These are phyloP conservation scores for Camellia granthamiana DNA, from an alignment of 148 eudicot genomes.

Conservation along the genomic window DNA sequence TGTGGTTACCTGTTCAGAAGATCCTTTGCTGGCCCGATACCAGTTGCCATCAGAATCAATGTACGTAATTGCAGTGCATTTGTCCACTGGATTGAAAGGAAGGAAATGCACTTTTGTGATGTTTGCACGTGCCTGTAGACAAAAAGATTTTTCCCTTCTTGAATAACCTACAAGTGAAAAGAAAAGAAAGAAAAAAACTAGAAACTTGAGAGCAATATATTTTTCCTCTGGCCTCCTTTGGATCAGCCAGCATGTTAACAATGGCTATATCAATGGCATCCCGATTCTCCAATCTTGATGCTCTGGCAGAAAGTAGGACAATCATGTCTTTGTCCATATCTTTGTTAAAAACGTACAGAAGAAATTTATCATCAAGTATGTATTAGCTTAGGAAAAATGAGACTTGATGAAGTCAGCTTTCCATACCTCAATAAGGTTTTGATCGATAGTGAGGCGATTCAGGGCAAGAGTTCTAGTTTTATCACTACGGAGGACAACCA, in stretches of 20 bases:
- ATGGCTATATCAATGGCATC: slow-evolving; percentile 82
- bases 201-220: no score
- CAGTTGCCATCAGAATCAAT: no score
- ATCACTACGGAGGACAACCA: slow-evolving; percentile 84
- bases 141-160: no score
- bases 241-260: slow-evolving; percentile 68
- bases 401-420: neutral
- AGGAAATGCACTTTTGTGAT: no score
- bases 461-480: slow-evolving; percentile 75
- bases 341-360: slow-evolving; percentile 46
- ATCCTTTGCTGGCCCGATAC: no score
- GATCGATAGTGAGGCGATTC: slow-evolving; percentile 67
- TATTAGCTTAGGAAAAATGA: neutral
- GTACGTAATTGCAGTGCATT: no score
- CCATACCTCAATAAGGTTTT: slow-evolving; percentile 62
- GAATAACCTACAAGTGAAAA: no score
- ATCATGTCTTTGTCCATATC: slow-evolving; percentile 66
- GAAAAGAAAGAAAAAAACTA: no score
- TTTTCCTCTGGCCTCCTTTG: slow-evolving; percentile 36
- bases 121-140: no score
- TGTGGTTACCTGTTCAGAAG: no score
- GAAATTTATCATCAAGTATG: neutral
- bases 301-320: slow-evolving; percentile 71
- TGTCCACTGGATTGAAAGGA: no score
- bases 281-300: slow-evolving; percentile 76